Base-by-base conservation (phyloP, 2,329 filamentous ascomycete genomes). In the Arthroderma sp. region DNA sequence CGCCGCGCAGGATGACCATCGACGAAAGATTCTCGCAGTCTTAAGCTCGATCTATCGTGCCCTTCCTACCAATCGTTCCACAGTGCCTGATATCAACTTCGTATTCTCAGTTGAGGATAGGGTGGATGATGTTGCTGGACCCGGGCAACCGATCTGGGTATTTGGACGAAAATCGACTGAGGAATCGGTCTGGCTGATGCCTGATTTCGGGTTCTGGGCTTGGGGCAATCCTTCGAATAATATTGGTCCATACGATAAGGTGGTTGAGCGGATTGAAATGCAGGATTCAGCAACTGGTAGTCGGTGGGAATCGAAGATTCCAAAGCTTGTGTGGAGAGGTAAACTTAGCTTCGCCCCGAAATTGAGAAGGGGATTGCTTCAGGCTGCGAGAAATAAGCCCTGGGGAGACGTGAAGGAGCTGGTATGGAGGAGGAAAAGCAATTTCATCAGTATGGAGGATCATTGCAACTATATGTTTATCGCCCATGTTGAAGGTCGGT, bases 391-490 rank as follows among this genome's bases (percentile, higher is more conserved):
- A 34, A 57, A 62, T 44, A 59, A 69, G 51, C 48, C 60, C 1
- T 73, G 70, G 71, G 66, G 65, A 3, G 68, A 72, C 52, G 68
- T 73, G 22, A 62, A 63, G 49, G 57, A 59, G 43, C 56, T 68
- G 29, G 54, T 64, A 40, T 69, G 66, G 65, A 50, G 54, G 8
- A 56, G 59, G 5, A 61, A 60, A 27, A 51, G 59, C 34, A 66
- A 72, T 45, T 63, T 72, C 5, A 54, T 73, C 4, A 62, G 58
- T 29, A 72, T 73, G 55, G 66, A 69, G 31, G 69, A 74, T 42
- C 71, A 73, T 54, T 75, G 72, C 56, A 62, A 63, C 29, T 74
- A 73, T 50, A 69, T 69, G 56, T 75, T 68, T 49, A 66, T 73
- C 22, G 65, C 69, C 3, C 70, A 75, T 50, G 71, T 71, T 3